Base-by-base conservation (phyloP, 2,329 filamentous ascomycete genomes). In the Penicillium sp. region DNA sequence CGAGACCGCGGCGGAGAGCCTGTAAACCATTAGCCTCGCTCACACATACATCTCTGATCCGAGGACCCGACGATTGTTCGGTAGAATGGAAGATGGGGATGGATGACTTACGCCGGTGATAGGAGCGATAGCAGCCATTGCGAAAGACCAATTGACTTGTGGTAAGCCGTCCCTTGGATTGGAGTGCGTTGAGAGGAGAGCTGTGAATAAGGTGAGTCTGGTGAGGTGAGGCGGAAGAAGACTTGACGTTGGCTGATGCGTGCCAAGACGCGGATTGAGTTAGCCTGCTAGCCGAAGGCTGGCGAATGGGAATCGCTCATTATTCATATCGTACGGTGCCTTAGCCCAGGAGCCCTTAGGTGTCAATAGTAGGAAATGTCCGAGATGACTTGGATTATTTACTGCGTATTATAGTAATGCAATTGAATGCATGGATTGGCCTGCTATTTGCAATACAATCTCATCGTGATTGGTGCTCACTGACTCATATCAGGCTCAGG, bases 1-100 rank as follows among this genome's bases (percentile, higher is more conserved):
- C 84, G 59, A 88, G 77, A 69, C 79, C 79, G 71, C 82, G 79
- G 72, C 83, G 82, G 76, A 88, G 82, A 81, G 86, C 86, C 84
- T 86, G 59, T 40, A 9, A 2, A 26, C 1, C 26, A 30, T 33
- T 42, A 48, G 45, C 47, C 30, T 7, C 40, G 11, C 30, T 35
- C 18, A 38, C 24, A 11, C 18, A n/a, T n/a, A n/a, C n/a, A n/a
- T n/a, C n/a, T n/a, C n/a, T n/a, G n/a, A n/a, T n/a, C n/a, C n/a
- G n/a, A n/a, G n/a, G n/a, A n/a, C n/a, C n/a, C n/a, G n/a, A n/a
- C n/a, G n/a, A n/a, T n/a, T n/a, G n/a, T n/a, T n/a, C n/a, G n/a
- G n/a, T n/a, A n/a, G n/a, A n/a, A n/a, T n/a, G n/a, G n/a, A n/a
- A n/a, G n/a, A n/a, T n/a, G n/a, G n/a, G n/a, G n/a, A n/a, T n/a